Evolutionary conservation across 2,329 filamentous ascomycete genomes (phyloP), one percentile per base, ranked within the genome.

Genomic region (Akanthomyces muscarius): DNA sequence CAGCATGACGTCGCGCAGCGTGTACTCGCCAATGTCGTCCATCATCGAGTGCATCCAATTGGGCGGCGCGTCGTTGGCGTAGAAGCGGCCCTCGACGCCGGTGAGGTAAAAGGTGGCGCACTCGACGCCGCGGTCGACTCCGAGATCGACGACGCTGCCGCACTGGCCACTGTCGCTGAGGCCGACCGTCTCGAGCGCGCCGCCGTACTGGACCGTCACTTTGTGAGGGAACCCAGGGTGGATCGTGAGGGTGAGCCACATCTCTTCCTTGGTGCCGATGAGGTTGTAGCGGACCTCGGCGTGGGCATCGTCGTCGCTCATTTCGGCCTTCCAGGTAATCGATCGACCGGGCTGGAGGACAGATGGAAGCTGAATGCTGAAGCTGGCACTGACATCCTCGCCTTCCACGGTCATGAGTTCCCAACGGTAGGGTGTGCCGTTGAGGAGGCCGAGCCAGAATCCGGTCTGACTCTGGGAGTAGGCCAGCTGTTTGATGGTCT

Each of bases 361-460:
- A n/a, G 65, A 21, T 2, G 72, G 71, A 68, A 70, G 72, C 7
- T 50, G 7, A 16, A 41, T 25, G 16, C n/a, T 6, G 18, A 13
- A 23, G 0, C 11, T 18, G 10, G 21, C 11, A 18, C 5, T 48
- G 14, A 4, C 11, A 1, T 42, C 70, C 53, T 51, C 71, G 68
- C 52, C 71, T 70, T 0, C 60, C 55, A 59, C 66, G 62, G 0
- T 61, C 66, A 67, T 0, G 51, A 66, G 48, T 60, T 68, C 7
- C 73, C 72, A 76, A 33, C 52, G 62, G 64, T 73, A 75, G 3
- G 74, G 74, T 6, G 72, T 75, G n/a, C 68, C 69, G 62, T 76
- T 76, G 69, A 75, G 64, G 52, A 76, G 62, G 2, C 63, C 65
- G 41, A 75, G 60, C 53, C 55, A 62, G 18, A 68, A 69, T 45